Base-by-base conservation (phyloP, 192 early-diverging fungal species). In the Rhizophagus prolifer region DNA sequence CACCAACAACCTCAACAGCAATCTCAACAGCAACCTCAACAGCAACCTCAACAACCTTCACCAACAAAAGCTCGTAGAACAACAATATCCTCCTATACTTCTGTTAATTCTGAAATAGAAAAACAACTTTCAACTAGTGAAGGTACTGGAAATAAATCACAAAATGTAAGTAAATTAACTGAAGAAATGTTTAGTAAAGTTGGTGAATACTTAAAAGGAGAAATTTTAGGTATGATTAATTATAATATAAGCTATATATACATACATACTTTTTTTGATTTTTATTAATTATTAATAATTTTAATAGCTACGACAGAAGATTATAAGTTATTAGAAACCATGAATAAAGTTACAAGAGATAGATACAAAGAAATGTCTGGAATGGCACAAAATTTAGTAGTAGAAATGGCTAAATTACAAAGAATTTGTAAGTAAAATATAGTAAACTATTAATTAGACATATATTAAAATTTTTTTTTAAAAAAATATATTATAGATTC, bases 161-260 rank as follows among this genome's bases (percentile, higher is more conserved):
- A 80, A 62, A 79, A 84, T 77, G 79, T 84, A 9, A 72, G 79
- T n/a, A 80, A 79, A 72, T 65, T 81, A 2, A 84, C 80, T n/a
- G 79, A 80, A 47, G 79, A 84, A 16, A 84, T 84, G 83, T 84
- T 84, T 69, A 61, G 64, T 7, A 84, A 81, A 58, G 71, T 84
- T 23, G 73, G 80, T 10, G 80, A 84, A 25, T 84, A 84, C 62
- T 70, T 84, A 65, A 81, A 75, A 62, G 78, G 68, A 62, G 83
- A 84, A 58, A 79, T 84, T 70, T 58, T 81, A 54, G 77, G 83
- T 84, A 76, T 30, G 34, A 28, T 16, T 16, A 26, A 19, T 44
- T 23, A 0, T 38, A 8, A 36, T 6, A 36, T 36, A 36, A 36
- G 7, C 34, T 31, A 50, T 31, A 41, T 63, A 25, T 14, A 21